Percentiles rank a stretch among this genome's conserved stretches.
Conservation (phyloP, 257 asterid species). For the Nicotiana benthamiana region DNA sequence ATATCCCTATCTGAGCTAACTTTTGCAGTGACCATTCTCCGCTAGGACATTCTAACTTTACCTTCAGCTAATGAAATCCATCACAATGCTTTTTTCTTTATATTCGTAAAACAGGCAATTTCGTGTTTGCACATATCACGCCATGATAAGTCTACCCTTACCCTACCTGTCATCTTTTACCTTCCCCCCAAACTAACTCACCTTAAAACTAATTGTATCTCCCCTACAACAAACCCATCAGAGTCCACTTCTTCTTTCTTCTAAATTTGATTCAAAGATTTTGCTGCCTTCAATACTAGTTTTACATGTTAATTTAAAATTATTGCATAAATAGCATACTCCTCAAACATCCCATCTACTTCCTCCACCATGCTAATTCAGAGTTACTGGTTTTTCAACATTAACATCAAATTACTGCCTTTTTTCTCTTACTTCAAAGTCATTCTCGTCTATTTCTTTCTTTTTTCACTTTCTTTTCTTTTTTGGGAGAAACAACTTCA, state of each 20-base stretch:
- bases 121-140: neutral
- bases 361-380: neutral
- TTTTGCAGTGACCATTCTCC: neutral
- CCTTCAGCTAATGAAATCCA: neutral
- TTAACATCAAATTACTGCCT: neutral
- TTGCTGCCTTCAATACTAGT: neutral
- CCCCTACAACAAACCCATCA: neutral
- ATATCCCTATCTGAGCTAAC: neutral
- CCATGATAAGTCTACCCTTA: neutral
- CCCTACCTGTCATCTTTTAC: neutral
- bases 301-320: neutral
- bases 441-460: neutral
- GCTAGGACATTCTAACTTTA: neutral
- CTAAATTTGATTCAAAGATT: neutral
- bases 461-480: neutral
- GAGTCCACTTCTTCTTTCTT: neutral
- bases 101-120: neutral
- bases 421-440: neutral
- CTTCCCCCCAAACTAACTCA: neutral
- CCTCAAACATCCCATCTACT: neutral
- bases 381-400: neutral
- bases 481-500: neutral
- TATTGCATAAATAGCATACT: neutral
- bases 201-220: neutral
- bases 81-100: neutral